Evolutionary conservation across 2,329 filamentous ascomycete genomes (phyloP), one percentile per base, ranked within the genome.

Genomic region (Nakataea oryzae): DNA sequence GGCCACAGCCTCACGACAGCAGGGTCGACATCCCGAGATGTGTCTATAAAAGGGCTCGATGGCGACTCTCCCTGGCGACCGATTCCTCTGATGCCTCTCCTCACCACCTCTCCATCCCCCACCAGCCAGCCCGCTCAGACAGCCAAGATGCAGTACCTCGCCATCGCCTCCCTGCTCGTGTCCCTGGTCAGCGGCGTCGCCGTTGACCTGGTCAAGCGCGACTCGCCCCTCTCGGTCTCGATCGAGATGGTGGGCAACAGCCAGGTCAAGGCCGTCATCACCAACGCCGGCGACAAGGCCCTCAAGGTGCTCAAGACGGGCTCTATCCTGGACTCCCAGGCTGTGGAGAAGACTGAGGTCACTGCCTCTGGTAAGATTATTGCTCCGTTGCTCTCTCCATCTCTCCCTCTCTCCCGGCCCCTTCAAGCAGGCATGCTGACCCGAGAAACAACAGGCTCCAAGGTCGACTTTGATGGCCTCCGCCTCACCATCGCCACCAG

Each of bases 251-350:
- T 76, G 27, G 78, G 77, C 63, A 83, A 84, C 72, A 78, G 80
- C n/a, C 75, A 74, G 61, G 75, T 85, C 66, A 82, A 81, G 73
- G 79, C 81, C 32, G 72, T 74, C 57, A 74, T 85, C 63, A 82
- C 78, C 66, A 84, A 84, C 75, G 81, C 74, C 34, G 81, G 81
- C 57, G 73, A 74, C 57, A 73, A 72, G 58, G 74, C 74, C 62
- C 69, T 84, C 65, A 81, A 82, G 70, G 68, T 85, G 29, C 72
- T 84, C 65, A 83, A 78, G 73, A 75, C 77, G 56, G 81, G 81
- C 41, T 81, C 78, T 61, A 78, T 85, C 66, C 72, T 85, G 58
- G 81, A 83, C 66, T 74, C 75, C 50, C 69, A 75, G n/a, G 75
- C 79, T 3, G 77, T 83, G 34, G 78, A 84, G 73, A 84, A 83